Base-by-base conservation (phyloP, 2,329 filamentous ascomycete species). In the Curvularia hawaiiensis region DNA sequence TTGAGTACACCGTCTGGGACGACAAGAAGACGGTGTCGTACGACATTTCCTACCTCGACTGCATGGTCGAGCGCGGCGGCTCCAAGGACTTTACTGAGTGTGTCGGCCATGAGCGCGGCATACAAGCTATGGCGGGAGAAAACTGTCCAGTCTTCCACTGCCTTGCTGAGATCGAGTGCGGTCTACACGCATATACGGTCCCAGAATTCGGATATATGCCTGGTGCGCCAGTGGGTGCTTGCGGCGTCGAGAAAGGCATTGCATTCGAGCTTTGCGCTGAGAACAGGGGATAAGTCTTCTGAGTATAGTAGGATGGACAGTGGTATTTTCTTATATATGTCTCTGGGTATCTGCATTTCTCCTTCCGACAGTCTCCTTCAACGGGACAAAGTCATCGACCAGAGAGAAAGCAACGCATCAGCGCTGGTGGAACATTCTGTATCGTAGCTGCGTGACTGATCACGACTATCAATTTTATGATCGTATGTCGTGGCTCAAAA, bases 11-110 rank as follows among this genome's bases (percentile, higher is more conserved):
- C 0, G 58, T 64, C 26, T 58, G 58, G 56, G 26, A 49, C 1
- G 50, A 62, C 38, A 18, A 58, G 4, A n/a, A 26, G 6, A 43
- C 41, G 10, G 55, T 64, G 0, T 63, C 55, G 1, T 66, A 64
- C 48, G 63, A 66, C 33, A 61, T 66, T 7, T 60, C 54, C 0
- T 64, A 64, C 28, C 51, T 66, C 6, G 56, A 64, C 16, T 66
- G 63, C 14, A 60, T 64, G 57, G 51, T 45, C 10, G 54, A 59
- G 16, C 24, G n/a, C 4, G 10, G 54, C 20, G 61, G 47, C 35
- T 39, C 50, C 11, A 54, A 62, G 33, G 55, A 64, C 26, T 51
- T 64, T 3, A 48, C 38, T 39, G 44, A 31, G 1, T 63, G 62
- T 24, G 60, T 50, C 1, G 62, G 63, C 4, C 58, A 64, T 26